Conservation (phyloP, 169 alveolate species). For the Plasmodium reichenowi region DNA sequence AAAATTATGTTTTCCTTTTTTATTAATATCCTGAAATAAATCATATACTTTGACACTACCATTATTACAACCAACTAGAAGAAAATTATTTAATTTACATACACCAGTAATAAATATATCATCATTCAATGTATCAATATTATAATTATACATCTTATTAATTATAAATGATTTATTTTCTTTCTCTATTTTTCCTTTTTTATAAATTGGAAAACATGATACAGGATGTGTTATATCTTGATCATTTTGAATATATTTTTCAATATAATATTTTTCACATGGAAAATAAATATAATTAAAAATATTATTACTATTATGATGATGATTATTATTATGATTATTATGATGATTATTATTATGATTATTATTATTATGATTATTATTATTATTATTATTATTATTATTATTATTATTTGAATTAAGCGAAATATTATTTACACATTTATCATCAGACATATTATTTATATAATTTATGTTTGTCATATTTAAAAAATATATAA, state of each 20-base stretch:
- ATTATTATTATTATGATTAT: background rate
- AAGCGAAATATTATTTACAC: background rate
- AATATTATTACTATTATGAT: background rate
- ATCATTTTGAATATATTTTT: too few relatives aligned
- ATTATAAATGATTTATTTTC: background rate
- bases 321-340: background rate
- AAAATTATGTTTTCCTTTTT: too few relatives aligned
- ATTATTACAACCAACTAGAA: conserved; percentile 30
- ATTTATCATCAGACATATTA: background rate
- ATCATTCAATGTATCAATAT: conserved; percentile 40
- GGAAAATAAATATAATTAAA: too few relatives aligned
- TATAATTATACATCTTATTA: conserved; percentile 6
- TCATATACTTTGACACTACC: conserved; percentile 69
- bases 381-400: background rate
- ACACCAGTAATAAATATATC: conserved; percentile 15
- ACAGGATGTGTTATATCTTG: too few relatives aligned
- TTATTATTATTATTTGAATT: background rate
- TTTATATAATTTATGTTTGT: background rate
- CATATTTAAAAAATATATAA: background rate
- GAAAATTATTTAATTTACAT: conserved; percentile 31
- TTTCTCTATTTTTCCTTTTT: background rate
- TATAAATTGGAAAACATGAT: background rate
- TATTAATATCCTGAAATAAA: conserved; percentile 10
- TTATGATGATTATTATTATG: background rate
- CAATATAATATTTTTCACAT: too few relatives aligned